phyloP scores from a whole-genome alignment of 257 asterid genomes.

The Scutellaria galericulata region DNA sequence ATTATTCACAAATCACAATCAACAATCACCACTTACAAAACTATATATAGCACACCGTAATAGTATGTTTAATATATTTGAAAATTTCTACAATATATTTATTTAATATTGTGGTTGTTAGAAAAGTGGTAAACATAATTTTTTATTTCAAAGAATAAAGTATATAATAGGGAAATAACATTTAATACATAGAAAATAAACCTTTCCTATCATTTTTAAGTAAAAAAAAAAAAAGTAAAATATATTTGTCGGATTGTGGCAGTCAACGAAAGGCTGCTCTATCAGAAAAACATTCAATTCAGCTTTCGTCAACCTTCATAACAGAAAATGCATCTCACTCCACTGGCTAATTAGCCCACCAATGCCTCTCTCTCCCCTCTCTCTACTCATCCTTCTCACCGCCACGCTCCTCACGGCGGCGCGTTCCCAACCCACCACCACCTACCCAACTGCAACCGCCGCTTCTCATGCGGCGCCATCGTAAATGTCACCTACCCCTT shows the following conservation, averaged over 20 bases:
- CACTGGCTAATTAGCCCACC: constrained; percentile 1
- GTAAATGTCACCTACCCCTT: constrained; percentile 59
- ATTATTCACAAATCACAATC: too few species aligned
- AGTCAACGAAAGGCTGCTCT: constrained; percentile 42
- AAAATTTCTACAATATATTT: too few species aligned
- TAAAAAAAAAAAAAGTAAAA: too few species aligned
- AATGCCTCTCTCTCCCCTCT: constrained; percentile 35
- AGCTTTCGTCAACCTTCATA: constrained; percentile 11
- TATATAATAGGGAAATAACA: too few species aligned
- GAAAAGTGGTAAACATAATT: too few species aligned
- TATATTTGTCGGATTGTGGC: neutral
- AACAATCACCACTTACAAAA: too few species aligned
- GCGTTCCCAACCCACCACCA: constrained; percentile 30
- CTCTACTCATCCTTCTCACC: constrained; percentile 34
- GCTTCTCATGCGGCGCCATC: constrained; percentile 59
- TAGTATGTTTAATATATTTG: too few species aligned
- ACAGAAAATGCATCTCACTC: constrained; percentile 36
- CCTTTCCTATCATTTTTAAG: too few species aligned
- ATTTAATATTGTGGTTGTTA: too few species aligned
- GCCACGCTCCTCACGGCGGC: constrained; percentile 40
- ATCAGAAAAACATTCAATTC: constrained; percentile 17
- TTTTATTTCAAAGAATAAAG: too few species aligned
- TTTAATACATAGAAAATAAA: too few species aligned
- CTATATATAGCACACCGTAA: too few species aligned
- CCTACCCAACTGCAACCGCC: constrained; percentile 48